These are phyloP conservation scores for Trichoderma semiorbis DNA, from an alignment of 2,329 filamentous ascomycete genomes.

Conservation along the genomic window DNA sequence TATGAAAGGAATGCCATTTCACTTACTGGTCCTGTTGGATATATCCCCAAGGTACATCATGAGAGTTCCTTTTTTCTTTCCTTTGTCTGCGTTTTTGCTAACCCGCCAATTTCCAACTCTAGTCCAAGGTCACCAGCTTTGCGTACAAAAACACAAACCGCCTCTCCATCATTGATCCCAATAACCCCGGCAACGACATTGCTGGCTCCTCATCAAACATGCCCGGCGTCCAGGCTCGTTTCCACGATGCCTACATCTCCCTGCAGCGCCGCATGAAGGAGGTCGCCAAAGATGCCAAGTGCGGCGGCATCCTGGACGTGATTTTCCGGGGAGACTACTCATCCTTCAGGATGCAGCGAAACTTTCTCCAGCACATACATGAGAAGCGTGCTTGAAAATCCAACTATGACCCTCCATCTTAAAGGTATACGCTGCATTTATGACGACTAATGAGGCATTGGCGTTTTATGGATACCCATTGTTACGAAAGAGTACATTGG, in stretches of 20 bases:
- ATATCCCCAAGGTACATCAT: conserved; percentile 66
- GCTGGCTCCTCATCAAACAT: conserved; percentile 79
- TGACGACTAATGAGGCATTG: conserved; percentile 1
- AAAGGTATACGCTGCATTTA: background rate
- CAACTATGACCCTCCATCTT: no score
- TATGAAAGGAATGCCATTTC: conserved; percentile 67
- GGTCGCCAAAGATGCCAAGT: conserved; percentile 36
- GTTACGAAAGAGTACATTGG: conserved; percentile 5
- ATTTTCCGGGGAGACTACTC: conserved; percentile 78
- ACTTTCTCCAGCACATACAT: conserved; percentile 55
- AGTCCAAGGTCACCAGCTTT: conserved; percentile 45
- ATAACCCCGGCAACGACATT: conserved; percentile 81
- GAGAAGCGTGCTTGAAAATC: conserved; percentile 33
- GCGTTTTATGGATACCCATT: conserved; percentile 16
- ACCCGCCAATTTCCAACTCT: background rate
- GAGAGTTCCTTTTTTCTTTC: background rate
- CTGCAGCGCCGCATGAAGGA: conserved; percentile 58
- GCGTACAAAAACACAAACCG: conserved; percentile 61
- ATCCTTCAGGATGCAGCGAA: conserved; percentile 66
- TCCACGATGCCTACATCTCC: conserved; percentile 59
- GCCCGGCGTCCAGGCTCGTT: conserved; percentile 62
- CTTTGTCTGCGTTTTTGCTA: background rate
- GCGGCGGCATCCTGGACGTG: conserved; percentile 57
- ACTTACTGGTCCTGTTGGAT: conserved; percentile 65
- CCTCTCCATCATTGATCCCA: conserved; percentile 88